These are phyloP conservation scores for Fusarium denticulatum DNA, from an alignment of 2,329 filamentous ascomycete species.

Conservation along the genomic window DNA sequence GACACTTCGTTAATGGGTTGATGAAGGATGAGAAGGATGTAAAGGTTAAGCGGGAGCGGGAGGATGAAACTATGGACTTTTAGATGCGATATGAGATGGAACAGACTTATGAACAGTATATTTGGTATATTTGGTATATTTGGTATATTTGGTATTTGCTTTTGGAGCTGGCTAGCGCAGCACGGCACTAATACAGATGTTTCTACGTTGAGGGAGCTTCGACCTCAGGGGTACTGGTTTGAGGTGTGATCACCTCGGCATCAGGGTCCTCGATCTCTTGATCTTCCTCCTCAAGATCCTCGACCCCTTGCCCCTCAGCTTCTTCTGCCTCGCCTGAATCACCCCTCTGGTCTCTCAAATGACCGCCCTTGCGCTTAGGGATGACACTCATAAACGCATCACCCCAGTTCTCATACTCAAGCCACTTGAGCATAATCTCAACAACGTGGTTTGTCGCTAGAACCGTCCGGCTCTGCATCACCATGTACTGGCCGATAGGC, in stretches of 20 bases:
- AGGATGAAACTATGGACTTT: slow-evolving; percentile 65
- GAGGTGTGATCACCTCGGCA: neutral
- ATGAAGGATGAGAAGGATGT: slow-evolving; percentile 77
- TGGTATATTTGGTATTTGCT: slow-evolving; percentile 26
- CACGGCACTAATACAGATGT: slow-evolving; percentile 26
- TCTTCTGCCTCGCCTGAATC: slow-evolving; percentile 33
- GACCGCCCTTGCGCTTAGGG: slow-evolving; percentile 87
- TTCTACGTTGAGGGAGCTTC: slow-evolving; percentile 20
- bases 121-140: slow-evolving; percentile 33
- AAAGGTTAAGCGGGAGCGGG: slow-evolving; percentile 65
- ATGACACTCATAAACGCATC: slow-evolving; percentile 88
- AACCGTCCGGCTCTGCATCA: slow-evolving; percentile 87
- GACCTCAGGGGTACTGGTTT: slow-evolving; percentile 5
- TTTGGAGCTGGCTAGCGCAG: slow-evolving; percentile 33
- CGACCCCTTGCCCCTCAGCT: slow-evolving; percentile 39
- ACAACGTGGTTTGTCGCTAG: slow-evolving; percentile 95
- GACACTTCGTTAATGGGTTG: slow-evolving; percentile 79
- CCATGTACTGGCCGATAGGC: slow-evolving; percentile 94
- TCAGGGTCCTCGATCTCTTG: slow-evolving; percentile 43
- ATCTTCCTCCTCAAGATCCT: slow-evolving; percentile 45
- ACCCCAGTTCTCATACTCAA: slow-evolving; percentile 92
- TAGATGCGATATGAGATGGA: slow-evolving; percentile 41
- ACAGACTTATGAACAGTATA: slow-evolving; percentile 28
- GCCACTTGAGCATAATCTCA: slow-evolving; percentile 95
- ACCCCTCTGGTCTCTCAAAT: slow-evolving; percentile 60